Base-by-base conservation (phyloP, 768 basidiomycete species). In the Lactifluus piperatus region DNA sequence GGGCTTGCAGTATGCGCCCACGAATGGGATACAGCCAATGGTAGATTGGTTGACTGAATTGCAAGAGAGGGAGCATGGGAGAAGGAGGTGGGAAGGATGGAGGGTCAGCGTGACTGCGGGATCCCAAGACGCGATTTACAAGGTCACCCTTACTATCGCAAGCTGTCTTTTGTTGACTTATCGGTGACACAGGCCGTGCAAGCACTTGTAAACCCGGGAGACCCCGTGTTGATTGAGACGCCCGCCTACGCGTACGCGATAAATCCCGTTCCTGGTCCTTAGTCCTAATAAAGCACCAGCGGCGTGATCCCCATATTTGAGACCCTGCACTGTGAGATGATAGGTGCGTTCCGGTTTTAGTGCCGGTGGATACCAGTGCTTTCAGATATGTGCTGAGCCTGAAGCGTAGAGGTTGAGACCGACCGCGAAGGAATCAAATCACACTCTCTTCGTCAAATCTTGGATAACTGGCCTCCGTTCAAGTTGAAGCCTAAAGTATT, bases 51-150 rank as follows among this genome's bases (percentile, higher is more conserved):
- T 92, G 14, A 71, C 76, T 49, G 81, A 81, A 5, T 72, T 98
- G 54, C 92, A 97, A 70, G 82, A 81, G 64, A 67, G 70, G 10
- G 76, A 77, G 41, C 94, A 98, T 66, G 81, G 80, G 4, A 77
- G 91, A 46, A 75, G 76, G 50, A 69, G 66, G 44, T 9, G 75
- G 2, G 71, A 72, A 64, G 85, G 83, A 7, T 98, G 94, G 93
- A 74, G 76, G 44, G 70, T 94, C 10, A 84, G 81, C 43, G 74
- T 97, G 10, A 92, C 94, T 1, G 77, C 79, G 41, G 94, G 94
- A 11, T 90, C 89, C 45, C 94, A 97, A 72, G 93, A 97, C 75
- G 69, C 92, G 63, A 81, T 97, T 51, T 86, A 79, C 74, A 97
- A 94, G 81, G 92, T 88, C 54, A 4, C 75, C 64, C 22, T 13